These are phyloP conservation scores for Mycena rebaudengoi DNA, from an alignment of 768 basidiomycete species.

Conservation along the genomic window DNA sequence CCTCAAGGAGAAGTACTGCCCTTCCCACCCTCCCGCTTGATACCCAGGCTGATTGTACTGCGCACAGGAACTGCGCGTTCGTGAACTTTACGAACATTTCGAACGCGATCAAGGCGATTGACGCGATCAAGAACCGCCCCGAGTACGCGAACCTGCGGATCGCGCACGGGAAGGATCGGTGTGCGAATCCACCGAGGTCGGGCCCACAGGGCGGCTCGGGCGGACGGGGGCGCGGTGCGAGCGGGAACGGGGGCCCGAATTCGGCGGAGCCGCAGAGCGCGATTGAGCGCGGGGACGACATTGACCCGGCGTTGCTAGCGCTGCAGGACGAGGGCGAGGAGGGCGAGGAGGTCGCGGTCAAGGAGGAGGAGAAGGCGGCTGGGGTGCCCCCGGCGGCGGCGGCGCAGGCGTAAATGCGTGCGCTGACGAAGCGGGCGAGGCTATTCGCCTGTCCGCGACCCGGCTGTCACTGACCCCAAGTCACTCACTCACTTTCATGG, in stretches of 20 bases:
- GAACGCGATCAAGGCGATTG: constrained; percentile 98
- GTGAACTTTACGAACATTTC: constrained; percentile 96
- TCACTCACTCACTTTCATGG: no score
- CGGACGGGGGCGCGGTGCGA: constrained; percentile 53
- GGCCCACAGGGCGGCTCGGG: constrained; percentile 77
- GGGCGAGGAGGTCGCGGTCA: constrained; percentile 30
- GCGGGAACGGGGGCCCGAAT: constrained; percentile 42
- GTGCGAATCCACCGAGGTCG: constrained; percentile 91
- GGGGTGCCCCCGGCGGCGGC: no score
- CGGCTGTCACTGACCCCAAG: no score
- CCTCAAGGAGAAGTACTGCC: constrained; percentile 89
- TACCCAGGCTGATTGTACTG: neutral
- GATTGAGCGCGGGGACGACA: constrained; percentile 44
- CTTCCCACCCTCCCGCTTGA: constrained; percentile 1
- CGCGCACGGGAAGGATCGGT: constrained; percentile 95
- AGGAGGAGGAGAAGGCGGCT: constrained; percentile 13
- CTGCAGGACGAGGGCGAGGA: constrained; percentile 42
- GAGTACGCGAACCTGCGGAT: constrained; percentile 92
- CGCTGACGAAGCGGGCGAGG: no score
- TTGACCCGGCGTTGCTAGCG: constrained; percentile 42
- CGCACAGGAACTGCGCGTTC: constrained; percentile 88
- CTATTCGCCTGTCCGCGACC: no score
- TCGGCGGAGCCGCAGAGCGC: constrained; percentile 47
- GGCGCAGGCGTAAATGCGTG: no score
- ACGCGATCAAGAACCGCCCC: constrained; percentile 89